Evolutionary conservation across 2,329 filamentous ascomycete genomes (phyloP).

Genomic region (Trichoderma sp.): DNA sequence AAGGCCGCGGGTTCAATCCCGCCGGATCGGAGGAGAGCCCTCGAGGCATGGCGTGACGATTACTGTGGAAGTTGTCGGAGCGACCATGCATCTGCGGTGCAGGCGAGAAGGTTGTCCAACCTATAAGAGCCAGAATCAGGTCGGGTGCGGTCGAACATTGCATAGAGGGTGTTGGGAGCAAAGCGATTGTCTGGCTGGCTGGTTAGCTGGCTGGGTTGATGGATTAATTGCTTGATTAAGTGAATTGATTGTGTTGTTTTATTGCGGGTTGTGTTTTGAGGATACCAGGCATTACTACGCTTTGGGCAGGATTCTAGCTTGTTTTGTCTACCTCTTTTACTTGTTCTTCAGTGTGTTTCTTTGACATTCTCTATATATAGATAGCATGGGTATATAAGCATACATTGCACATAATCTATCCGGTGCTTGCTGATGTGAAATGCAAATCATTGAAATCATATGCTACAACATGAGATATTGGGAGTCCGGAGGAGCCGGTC

Average conservation of each 20-base stretch:
- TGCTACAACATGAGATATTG: neutral
- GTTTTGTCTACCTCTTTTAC: neutral
- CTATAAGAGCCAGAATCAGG: conserved; percentile 16
- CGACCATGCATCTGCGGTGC: conserved; percentile 40
- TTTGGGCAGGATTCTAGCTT: neutral
- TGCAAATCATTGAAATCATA: neutral
- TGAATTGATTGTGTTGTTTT: neutral
- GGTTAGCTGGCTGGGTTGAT: neutral
- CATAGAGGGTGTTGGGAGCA: conserved; percentile 5
- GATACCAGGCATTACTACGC: neutral
- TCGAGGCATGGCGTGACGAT: conserved; percentile 50
- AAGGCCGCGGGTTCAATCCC: conserved; percentile 34
- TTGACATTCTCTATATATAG: neutral
- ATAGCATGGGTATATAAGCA: conserved; percentile 4
- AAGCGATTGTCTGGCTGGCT: neutral
- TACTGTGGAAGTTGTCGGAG: conserved; percentile 57
- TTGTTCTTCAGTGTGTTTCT: neutral
- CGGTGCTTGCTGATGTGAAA: neutral
- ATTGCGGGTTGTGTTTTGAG: neutral
- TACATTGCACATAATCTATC: neutral
- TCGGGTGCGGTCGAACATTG: neutral
- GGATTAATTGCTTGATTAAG: neutral
- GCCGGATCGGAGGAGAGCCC: conserved; percentile 34
- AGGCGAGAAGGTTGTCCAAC: conserved; percentile 31
- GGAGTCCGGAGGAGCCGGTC: neutral